phyloP scores from a whole-genome alignment of 2,329 filamentous ascomycete genomes.

The Paraphoma sp. region DNA sequence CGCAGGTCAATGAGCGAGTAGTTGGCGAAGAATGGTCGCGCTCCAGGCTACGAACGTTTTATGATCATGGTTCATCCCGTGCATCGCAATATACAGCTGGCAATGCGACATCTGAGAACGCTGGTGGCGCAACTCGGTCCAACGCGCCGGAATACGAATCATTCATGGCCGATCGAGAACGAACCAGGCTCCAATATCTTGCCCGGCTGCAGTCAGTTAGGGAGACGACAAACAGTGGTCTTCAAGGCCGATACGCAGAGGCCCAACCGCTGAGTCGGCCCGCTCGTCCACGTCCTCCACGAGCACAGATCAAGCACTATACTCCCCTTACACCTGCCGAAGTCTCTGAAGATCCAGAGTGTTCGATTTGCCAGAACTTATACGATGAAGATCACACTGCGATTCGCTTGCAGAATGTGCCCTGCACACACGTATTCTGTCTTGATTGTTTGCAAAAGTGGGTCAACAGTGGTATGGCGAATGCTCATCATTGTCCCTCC shows the following conservation, averaged over 20 bases:
- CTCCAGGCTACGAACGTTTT: too few relatives aligned
- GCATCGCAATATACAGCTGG: too few relatives aligned
- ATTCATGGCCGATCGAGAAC: too few relatives aligned
- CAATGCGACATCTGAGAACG: too few relatives aligned
- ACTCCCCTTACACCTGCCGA: not conserved
- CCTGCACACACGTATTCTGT: constrained; percentile 6
- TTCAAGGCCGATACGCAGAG: not conserved
- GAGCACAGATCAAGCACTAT: not conserved
- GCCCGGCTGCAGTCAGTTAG: too few relatives aligned
- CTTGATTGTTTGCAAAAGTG: constrained; percentile 4
- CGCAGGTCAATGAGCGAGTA: too few relatives aligned
- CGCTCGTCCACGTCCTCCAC: not conserved
- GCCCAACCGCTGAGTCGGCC: not conserved
- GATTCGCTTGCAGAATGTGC: not conserved
- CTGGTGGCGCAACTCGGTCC: too few relatives aligned
- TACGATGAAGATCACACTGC: constrained; percentile 5
- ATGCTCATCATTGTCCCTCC: not conserved
- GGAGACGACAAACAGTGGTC: too few relatives aligned
- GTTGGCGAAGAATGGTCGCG: too few relatives aligned
- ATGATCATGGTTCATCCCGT: too few relatives aligned
- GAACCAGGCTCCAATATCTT: too few relatives aligned
- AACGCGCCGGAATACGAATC: too few relatives aligned
- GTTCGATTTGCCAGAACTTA: not conserved
- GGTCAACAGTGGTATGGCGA: constrained; percentile 4
- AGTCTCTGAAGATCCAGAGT: constrained; percentile 1